Conservation (phyloP, 2,329 filamentous ascomycete genomes). For the Fusarium pseudocircinatum region DNA sequence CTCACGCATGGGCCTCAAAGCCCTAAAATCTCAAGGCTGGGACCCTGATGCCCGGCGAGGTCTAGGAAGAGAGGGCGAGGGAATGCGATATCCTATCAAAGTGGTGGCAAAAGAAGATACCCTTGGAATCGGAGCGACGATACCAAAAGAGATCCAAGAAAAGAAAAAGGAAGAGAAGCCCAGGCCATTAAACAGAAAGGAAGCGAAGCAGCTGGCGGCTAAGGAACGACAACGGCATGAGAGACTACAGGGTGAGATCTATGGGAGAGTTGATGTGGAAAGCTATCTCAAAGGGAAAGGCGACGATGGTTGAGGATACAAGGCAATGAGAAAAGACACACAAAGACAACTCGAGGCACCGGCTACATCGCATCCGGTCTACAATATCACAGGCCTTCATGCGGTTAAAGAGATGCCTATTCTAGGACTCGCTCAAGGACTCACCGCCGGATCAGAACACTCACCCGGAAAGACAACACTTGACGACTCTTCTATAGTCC, state of each 20-base stretch:
- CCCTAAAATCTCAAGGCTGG: slow-evolving; percentile 75
- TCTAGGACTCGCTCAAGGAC: slow-evolving; percentile 20
- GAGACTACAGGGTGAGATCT: slow-evolving; percentile 75
- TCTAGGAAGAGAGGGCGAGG: slow-evolving; percentile 75
- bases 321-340: neutral
- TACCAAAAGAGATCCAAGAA: slow-evolving; percentile 52
- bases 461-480: neutral
- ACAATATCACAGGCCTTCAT: neutral
- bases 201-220: slow-evolving; percentile 68
- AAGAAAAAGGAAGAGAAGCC: slow-evolving; percentile 56
- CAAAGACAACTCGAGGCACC: neutral
- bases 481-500: too few relatives aligned
- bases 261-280: slow-evolving; percentile 78
- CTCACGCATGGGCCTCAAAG: slow-evolving; percentile 73
- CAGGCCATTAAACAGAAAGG: slow-evolving; percentile 73
- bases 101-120: slow-evolving; percentile 76
- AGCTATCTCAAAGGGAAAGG: slow-evolving; percentile 69
- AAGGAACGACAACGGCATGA: slow-evolving; percentile 71
- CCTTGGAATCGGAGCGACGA: slow-evolving; percentile 72
- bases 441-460: neutral
- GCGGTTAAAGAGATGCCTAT: neutral
- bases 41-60: slow-evolving; percentile 78
- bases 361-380: neutral
- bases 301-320: slow-evolving; percentile 28
- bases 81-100: slow-evolving; percentile 81